Evolutionary conservation across 2,329 filamentous ascomycete species (phyloP).

Genomic region (Penicillium sp.): DNA sequence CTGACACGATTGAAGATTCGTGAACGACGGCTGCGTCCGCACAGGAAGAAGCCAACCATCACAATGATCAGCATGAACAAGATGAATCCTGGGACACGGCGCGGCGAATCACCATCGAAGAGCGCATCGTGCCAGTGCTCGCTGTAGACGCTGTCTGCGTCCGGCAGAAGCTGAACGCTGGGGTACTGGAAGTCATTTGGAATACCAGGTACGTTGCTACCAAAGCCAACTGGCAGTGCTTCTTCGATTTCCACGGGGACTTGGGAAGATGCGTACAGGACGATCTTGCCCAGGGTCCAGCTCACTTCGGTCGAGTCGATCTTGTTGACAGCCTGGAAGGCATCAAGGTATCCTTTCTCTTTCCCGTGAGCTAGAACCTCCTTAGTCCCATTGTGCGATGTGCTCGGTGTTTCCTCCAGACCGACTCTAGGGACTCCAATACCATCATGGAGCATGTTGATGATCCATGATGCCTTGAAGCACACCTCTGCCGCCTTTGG

Average conservation of each 20-base stretch:
- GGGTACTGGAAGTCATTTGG: slow-evolving; percentile 84
- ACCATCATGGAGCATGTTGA: slow-evolving; percentile 93
- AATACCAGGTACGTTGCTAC: slow-evolving; percentile 72
- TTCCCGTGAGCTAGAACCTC: slow-evolving; percentile 68
- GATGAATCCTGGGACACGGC: slow-evolving; percentile 71
- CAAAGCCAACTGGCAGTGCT: slow-evolving; percentile 83
- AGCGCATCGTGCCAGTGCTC: slow-evolving; percentile 65
- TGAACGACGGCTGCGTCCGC: slow-evolving; percentile 74
- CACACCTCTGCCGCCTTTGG: slow-evolving; percentile 83
- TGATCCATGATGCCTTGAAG: slow-evolving; percentile 98
- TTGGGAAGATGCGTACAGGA: slow-evolving; percentile 90
- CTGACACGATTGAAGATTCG: slow-evolving; percentile 60
- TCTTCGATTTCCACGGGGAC: slow-evolving; percentile 65
- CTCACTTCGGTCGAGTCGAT: slow-evolving; percentile 90
- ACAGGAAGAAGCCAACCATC: slow-evolving; percentile 70
- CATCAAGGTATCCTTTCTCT: slow-evolving; percentile 73
- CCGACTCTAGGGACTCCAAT: slow-evolving; percentile 89
- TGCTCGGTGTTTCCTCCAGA: slow-evolving; percentile 63
- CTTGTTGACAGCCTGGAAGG: slow-evolving; percentile 91
- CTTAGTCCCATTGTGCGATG: slow-evolving; percentile 70
- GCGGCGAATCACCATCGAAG: slow-evolving; percentile 66
- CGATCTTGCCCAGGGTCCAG: slow-evolving; percentile 96
- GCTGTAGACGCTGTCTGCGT: slow-evolving; percentile 31
- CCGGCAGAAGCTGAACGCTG: slow-evolving; percentile 39
- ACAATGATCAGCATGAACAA: slow-evolving; percentile 75